Base-by-base conservation (phyloP, 208 protist genomes). In the Novymonas esmeraldas region DNA sequence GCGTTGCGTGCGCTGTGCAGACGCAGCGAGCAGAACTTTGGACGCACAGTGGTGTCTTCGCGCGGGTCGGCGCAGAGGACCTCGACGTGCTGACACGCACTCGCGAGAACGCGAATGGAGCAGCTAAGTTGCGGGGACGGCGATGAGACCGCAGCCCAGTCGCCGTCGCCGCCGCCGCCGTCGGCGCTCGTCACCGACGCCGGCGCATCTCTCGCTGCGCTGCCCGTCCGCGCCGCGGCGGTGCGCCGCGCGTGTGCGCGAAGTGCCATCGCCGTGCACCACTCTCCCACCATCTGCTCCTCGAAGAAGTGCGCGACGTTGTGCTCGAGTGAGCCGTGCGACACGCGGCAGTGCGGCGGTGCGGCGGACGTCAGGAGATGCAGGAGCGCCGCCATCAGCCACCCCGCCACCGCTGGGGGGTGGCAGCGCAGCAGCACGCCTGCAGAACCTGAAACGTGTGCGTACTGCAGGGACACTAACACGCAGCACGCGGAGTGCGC, bases 71-170 rank as follows among this genome's bases (percentile, higher is more conserved):
- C n/a, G n/a, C n/a, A n/a, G n/a, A n/a, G n/a, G n/a, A 41, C 10
- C n/a, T 63, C 57, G 57, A 48, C 42, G 41, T 26, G 41, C 41
- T 38, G 42, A 50, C 57, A 63, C 16, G 42, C 42, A 22, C 22
- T n/a, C 6, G 48, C 41, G 9, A 73, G 22, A 16, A 60, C 60
- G 31, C 18, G 39, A 28, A 73, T 28, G 18, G 52, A n/a, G 4
- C 60, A 46, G 5, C 34, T 36, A 33, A 73, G 33, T 13, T 72
- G 56, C 14, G 22, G 57, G 29, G 48, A 10, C 57, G 41, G 4
- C 7, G 41, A n/a, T 41, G 57, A 46, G 24, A 50, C 18, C 14
- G 24, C 57, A 20, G 42, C 57, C 41, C 42, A 50, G 13, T 38
- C 18, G 24, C 57, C 57, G 26, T 7, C 20, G n/a, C 10, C 16